Base-by-base conservation (phyloP, 23 red algal species). In the Gracilariopsis chorda region DNA sequence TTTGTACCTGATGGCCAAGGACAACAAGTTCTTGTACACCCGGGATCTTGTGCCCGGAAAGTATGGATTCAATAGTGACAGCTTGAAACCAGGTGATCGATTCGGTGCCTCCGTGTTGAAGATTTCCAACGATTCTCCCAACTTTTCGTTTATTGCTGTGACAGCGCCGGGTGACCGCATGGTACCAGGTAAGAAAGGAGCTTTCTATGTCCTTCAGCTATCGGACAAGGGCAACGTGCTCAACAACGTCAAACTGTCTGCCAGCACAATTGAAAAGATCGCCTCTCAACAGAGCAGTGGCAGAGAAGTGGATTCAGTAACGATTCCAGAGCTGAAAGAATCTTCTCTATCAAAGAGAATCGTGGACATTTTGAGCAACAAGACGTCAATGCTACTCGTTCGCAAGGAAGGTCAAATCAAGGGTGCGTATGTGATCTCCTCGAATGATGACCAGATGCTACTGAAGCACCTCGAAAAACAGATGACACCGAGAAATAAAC, bases 161-260 rank as follows among this genome's bases (percentile, higher is more conserved):
- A 74, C 70, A 1, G 88, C 88, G 4, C 88, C 88, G 12, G 88
- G 88, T 12, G 88, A 91, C 44, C 39, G 67, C 67, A 28, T 42
- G 1, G 67, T 73, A 7, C n/a, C 67, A 24, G 67, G 67, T 45
- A 24, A 36, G 1, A 73, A 73, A 46, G 84, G 84, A 42, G 84
- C 84, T 16, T 67, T 82, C 43, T 91, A 91, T 55, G 70, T 91
- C 34, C 59, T 91, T 43, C 39, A 68, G 20, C 8, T 91, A n/a
- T 76, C 52, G 19, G 52, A 64, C 30, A 82, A 65, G 33, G 88
- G 88, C 0, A 69, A 62, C 34, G 86, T 90, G 49, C 46, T 60
- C 43, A 46, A 77, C 67, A 90, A 51, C 64, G 53, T 52, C 20
- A 91, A 81, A 40, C 36, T 91, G 7, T 69, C 88, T 7, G 56